These are phyloP conservation scores for Penicillium polonicum DNA, from an alignment of 2,329 filamentous ascomycete genomes.

Conservation along the genomic window DNA sequence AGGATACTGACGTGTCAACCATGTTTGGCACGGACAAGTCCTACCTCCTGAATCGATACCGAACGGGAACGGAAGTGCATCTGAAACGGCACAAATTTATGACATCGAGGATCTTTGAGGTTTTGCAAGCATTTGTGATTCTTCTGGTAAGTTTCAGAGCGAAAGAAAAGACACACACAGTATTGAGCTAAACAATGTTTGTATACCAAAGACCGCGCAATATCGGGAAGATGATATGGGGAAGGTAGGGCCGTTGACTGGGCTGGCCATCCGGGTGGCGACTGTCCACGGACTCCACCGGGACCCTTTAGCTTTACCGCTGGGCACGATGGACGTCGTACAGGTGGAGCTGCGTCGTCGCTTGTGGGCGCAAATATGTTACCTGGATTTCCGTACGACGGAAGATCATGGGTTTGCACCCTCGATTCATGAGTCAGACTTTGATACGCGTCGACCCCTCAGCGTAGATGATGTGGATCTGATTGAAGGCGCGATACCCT, in stretches of 20 bases:
- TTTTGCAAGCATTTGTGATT: background rate
- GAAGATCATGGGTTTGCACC: background rate
- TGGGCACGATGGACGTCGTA: background rate
- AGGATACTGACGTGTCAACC: background rate
- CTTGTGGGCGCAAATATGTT: background rate
- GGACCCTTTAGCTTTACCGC: background rate
- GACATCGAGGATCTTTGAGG: background rate
- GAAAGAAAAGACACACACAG: fast-evolving
- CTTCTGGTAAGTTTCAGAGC: background rate
- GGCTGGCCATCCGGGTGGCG: background rate
- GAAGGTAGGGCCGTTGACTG: background rate
- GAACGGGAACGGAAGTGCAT: background rate
- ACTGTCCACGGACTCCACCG: background rate
- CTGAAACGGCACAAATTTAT: background rate
- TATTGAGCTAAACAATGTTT: background rate
- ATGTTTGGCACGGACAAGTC: background rate
- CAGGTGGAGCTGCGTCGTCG: background rate
- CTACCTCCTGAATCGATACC: background rate
- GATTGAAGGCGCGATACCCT: background rate
- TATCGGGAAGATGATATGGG: background rate
- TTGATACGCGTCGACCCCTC: background rate
- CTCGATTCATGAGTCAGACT: background rate
- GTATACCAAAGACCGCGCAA: background rate
- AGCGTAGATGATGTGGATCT: background rate
- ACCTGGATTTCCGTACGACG: background rate